These are phyloP conservation scores for Paspalum notatum DNA, from an alignment of 176 grass and related monocot genomes.

Conservation along the genomic window DNA sequence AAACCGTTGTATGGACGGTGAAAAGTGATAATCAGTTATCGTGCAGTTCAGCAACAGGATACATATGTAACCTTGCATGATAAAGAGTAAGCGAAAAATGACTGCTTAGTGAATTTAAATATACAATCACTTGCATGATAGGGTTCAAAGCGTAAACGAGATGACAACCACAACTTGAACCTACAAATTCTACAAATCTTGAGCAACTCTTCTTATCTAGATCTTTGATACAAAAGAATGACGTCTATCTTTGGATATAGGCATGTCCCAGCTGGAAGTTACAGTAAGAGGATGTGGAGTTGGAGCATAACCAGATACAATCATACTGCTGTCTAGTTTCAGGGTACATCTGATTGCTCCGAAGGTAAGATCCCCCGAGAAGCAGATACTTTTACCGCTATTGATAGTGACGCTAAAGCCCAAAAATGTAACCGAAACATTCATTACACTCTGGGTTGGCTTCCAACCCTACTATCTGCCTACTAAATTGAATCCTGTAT, in stretches of 20 bases:
- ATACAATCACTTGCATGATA: conserved; percentile 23
- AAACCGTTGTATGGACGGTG: neutral
- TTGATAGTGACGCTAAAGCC: conserved; percentile 26
- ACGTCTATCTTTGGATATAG: conserved; percentile 47
- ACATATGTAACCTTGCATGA: neutral
- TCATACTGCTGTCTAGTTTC: conserved; percentile 60
- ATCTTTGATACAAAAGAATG: conserved; percentile 59
- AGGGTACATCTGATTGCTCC: conserved; percentile 40
- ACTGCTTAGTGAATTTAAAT: neutral
- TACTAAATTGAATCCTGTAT: conserved; percentile 60
- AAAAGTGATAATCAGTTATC: neutral
- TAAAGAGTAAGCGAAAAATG: neutral
- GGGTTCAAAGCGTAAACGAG: conserved; percentile 15
- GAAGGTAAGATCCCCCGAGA: conserved; percentile 45
- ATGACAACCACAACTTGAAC: conserved; percentile 18
- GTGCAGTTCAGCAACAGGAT: neutral
- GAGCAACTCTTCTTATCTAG: conserved; percentile 24
- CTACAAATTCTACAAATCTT: conserved; percentile 29
- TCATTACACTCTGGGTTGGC: conserved; percentile 58
- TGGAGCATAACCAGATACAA: conserved; percentile 49
- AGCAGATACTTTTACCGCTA: conserved; percentile 51
- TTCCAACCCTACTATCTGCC: conserved; percentile 63
- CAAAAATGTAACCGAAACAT: conserved; percentile 56
- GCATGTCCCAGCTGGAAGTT: conserved; percentile 42
- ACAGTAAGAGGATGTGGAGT: conserved; percentile 47